Conservation (phyloP, 306 rosid genomes). For the Sechiopsis laciniata region DNA sequence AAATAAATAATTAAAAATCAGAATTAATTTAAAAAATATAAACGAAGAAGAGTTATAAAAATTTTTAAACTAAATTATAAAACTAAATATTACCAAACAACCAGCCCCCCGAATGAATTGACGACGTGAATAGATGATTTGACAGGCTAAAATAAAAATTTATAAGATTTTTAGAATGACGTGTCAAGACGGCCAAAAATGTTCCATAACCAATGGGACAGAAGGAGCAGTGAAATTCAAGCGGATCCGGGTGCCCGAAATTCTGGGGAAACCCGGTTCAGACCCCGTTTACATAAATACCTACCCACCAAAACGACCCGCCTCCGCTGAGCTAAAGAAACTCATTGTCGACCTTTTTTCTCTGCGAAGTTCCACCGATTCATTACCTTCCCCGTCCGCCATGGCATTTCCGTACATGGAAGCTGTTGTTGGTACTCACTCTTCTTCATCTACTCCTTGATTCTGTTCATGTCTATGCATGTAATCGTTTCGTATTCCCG, state of each 20-base stretch:
- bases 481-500: background rate
- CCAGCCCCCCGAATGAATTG: too few species aligned
- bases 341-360: slow-evolving; percentile 1
- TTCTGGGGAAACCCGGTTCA: background rate
- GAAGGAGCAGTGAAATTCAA: background rate
- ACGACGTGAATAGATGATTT: too few species aligned
- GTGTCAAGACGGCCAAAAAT: background rate
- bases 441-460: slow-evolving; percentile 18
- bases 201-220: background rate
- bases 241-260: background rate
- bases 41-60: too few species aligned
- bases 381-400: slow-evolving; percentile 16
- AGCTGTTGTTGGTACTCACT: slow-evolving; percentile 74
- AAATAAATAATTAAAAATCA: too few species aligned
- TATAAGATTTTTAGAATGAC: background rate
- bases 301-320: too few species aligned
- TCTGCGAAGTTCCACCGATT: slow-evolving; percentile 1
- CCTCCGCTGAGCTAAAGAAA: background rate
- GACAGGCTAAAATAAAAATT: too few species aligned
- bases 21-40: too few species aligned
- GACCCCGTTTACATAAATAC: background rate
- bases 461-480: slow-evolving; percentile 1
- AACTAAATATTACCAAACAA: too few species aligned
- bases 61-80: too few species aligned
- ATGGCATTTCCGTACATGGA: slow-evolving; percentile 95